Conservation (phyloP, 2,329 filamentous ascomycete species). For the Apiospora aurea region DNA sequence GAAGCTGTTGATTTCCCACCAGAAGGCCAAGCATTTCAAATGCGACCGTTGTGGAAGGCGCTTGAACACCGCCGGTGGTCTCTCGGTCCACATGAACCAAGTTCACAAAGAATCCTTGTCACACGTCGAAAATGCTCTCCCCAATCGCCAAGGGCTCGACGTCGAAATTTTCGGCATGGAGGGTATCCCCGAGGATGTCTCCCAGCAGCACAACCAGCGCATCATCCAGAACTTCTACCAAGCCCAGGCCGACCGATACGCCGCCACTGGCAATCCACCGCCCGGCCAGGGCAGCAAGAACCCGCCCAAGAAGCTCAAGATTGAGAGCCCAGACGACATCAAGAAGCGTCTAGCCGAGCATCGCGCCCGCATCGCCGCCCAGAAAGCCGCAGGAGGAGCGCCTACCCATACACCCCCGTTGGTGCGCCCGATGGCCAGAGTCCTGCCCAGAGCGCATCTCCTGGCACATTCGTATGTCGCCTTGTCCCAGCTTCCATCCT, state of each 20-base stretch:
- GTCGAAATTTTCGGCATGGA: constrained; percentile 99
- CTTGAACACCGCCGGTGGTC: constrained; percentile 92
- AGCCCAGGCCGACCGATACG: constrained; percentile 81
- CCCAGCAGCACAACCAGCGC: constrained; percentile 83
- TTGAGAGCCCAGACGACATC: constrained; percentile 78
- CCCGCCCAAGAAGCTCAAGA: constrained; percentile 73
- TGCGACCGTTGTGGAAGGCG: constrained; percentile 89
- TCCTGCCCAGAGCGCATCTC: constrained; percentile 58
- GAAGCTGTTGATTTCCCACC: constrained; percentile 95
- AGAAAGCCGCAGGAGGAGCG: constrained; percentile 62
- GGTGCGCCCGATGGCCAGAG: constrained; percentile 53
- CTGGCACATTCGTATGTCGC: constrained; percentile 65
- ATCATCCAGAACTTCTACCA: constrained; percentile 87
- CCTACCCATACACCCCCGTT: constrained; percentile 57
- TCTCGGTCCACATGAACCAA: constrained; percentile 97
- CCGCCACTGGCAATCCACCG: constrained; percentile 83
- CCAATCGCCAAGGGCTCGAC: constrained; percentile 83
- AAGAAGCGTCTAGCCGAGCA: constrained; percentile 82
- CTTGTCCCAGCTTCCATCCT: neutral
- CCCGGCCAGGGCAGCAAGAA: constrained; percentile 71
- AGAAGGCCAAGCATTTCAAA: constrained; percentile 99
- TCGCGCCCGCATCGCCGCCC: constrained; percentile 71
- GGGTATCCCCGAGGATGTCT: constrained; percentile 86
- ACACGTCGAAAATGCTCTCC: constrained; percentile 89
- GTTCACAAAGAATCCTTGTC: constrained; percentile 94